These are phyloP conservation scores for Exophiala xenobiotica DNA, from an alignment of 2,329 filamentous ascomycete genomes.

Conservation along the genomic window DNA sequence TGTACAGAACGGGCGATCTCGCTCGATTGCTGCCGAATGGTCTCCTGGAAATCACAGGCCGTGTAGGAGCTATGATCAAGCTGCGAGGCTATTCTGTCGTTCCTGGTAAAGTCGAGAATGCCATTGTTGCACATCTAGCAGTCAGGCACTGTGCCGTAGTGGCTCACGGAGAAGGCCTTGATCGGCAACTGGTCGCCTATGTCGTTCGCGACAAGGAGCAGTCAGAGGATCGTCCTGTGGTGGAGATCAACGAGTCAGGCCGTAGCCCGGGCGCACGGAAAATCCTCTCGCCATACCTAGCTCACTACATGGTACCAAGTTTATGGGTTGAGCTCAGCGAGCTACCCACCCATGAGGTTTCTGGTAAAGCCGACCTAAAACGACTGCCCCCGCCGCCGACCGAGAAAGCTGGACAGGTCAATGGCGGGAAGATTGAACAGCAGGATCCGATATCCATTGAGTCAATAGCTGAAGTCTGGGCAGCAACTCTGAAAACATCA, in stretches of 20 bases:
- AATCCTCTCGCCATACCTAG: constrained; percentile 64
- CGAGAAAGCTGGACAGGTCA: constrained; percentile 41
- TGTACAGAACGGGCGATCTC: constrained; percentile 74
- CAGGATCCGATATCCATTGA: constrained; percentile 66
- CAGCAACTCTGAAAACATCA: constrained; percentile 66
- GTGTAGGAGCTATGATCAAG: constrained; percentile 78
- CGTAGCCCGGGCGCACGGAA: constrained; percentile 69
- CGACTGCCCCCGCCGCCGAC: constrained; percentile 64
- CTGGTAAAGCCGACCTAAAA: constrained; percentile 75
- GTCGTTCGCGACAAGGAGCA: constrained; percentile 66
- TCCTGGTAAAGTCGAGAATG: constrained; percentile 72
- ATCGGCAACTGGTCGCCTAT: constrained; percentile 74
- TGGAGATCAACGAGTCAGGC: constrained; percentile 68
- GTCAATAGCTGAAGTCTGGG: constrained; percentile 71
- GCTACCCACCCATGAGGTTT: constrained; percentile 74
- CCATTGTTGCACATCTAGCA: constrained; percentile 67
- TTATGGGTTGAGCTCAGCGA: constrained; percentile 72
- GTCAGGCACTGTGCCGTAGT: constrained; percentile 71
- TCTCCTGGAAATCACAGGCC: constrained; percentile 71
- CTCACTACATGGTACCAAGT: constrained; percentile 80
- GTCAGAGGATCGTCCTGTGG: constrained; percentile 56
- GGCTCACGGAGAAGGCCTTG: constrained; percentile 72
- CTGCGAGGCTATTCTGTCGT: constrained; percentile 76
- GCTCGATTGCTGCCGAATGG: constrained; percentile 67
- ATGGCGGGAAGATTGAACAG: constrained; percentile 49